Percentiles rank a stretch among this genome's conserved stretches.
phyloP scores from a whole-genome alignment of 352 stramenopile species.

The Thalassiosira mediterranea region DNA sequence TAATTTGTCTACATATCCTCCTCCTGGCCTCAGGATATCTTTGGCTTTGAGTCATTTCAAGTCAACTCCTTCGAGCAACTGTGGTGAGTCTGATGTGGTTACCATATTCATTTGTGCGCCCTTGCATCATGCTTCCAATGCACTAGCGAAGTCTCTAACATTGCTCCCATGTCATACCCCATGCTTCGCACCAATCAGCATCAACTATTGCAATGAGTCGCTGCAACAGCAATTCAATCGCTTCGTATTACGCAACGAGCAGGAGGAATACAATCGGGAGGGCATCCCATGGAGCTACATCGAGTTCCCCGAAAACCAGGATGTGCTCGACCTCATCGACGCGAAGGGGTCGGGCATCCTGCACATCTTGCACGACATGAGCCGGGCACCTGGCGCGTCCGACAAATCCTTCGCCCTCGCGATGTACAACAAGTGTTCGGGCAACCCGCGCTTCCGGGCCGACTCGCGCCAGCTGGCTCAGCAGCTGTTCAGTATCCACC shows the following conservation, averaged over 20 bases:
- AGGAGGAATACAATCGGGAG: conserved; percentile 87
- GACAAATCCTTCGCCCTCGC: conserved; percentile 65
- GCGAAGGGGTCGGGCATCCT: conserved; percentile 84
- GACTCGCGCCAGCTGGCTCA: conserved; percentile 73
- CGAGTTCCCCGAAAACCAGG: conserved; percentile 91
- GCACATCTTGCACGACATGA: conserved; percentile 86
- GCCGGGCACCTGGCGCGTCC: conserved; percentile 50
- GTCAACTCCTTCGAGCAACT: conserved; percentile 95
- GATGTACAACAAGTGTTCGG: conserved; percentile 55
- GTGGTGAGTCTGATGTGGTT: conserved; percentile 91
- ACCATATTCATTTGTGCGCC: conserved; percentile 70
- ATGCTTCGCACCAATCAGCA: conserved; percentile 86
- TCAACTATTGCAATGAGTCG: conserved; percentile 96
- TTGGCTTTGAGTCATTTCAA: conserved; percentile 97
- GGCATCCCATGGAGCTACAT: conserved; percentile 93
- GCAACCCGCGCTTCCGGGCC: conserved; percentile 55
- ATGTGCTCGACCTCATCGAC: conserved; percentile 88
- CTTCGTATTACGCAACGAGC: conserved; percentile 89
- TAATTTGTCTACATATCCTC: conserved; percentile 11
- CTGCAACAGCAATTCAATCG: conserved; percentile 91
- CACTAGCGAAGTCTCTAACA: neutral
- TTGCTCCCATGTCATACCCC: neutral
- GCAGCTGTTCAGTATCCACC: conserved; percentile 89
- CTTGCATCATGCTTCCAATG: conserved; percentile 87
- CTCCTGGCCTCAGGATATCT: conserved; percentile 92